Evolutionary conservation across 441 rosid species (phyloP).

Genomic region (Erysimum cheiri): DNA sequence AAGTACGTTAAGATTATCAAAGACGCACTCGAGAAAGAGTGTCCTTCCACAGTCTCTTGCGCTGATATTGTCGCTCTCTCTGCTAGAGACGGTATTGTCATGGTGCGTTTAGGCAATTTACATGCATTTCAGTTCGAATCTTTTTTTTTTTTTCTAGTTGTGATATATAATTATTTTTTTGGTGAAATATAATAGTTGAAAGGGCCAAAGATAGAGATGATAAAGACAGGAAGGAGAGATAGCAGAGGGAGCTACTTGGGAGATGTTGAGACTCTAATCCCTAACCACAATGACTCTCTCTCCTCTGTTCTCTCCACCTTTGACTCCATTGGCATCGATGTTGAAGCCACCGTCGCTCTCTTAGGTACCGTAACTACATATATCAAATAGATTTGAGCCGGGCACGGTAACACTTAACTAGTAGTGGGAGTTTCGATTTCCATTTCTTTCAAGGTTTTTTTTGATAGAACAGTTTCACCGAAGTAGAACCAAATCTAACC

Average conservation of each 20-base stretch:
- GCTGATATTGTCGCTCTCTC: slow-evolving; percentile 88
- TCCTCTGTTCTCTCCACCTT: slow-evolving; percentile 67
- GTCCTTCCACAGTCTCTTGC: slow-evolving; percentile 85
- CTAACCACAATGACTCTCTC: slow-evolving; percentile 78
- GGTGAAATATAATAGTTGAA: slow-evolving; percentile 54
- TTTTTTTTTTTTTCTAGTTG: neutral
- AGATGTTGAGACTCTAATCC: slow-evolving; percentile 53
- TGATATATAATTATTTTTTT: no score
- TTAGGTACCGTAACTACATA: slow-evolving; percentile 51
- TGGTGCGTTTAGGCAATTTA: slow-evolving; percentile 49
- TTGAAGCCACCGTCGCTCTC: slow-evolving; percentile 75
- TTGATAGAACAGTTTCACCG: no score
- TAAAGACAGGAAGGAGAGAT: slow-evolving; percentile 79
- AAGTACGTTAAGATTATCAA: slow-evolving; percentile 76
- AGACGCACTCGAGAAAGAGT: slow-evolving; percentile 75
- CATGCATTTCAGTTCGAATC: slow-evolving; percentile 11
- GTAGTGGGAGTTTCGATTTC: no score
- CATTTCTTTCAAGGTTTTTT: no score
- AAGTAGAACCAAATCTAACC: no score
- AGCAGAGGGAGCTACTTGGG: slow-evolving; percentile 60
- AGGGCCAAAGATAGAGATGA: slow-evolving; percentile 82
- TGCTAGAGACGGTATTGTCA: slow-evolving; percentile 81
- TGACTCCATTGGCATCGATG: slow-evolving; percentile 63
- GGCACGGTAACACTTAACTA: neutral
- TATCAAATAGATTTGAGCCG: neutral